phyloP scores from a whole-genome alignment of 2,329 filamentous ascomycete species.

The Fusarium haematococcum region DNA sequence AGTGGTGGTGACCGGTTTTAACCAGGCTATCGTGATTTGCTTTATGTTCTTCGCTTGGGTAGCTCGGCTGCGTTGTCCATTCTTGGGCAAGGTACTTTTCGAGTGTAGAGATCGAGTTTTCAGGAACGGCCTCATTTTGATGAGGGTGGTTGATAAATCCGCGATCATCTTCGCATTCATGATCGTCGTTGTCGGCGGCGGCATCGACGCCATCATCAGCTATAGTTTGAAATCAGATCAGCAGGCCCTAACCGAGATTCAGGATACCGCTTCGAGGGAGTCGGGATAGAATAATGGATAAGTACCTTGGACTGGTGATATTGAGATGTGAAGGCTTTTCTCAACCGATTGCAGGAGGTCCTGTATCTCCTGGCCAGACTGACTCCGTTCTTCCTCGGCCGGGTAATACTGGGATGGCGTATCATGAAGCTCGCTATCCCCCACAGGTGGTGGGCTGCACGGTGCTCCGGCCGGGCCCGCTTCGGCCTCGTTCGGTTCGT shows the following conservation, averaged over 20 bases:
- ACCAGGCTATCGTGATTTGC: not conserved
- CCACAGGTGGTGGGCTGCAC: not conserved
- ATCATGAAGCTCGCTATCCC: no score
- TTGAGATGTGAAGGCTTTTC: not conserved
- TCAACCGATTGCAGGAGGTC: not conserved
- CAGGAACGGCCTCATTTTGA: not conserved
- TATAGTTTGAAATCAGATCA: not conserved
- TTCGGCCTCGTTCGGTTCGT: not conserved
- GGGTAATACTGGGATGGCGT: no score
- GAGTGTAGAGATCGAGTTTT: not conserved
- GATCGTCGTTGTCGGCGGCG: not conserved
- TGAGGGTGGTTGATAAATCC: no score
- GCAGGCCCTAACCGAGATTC: not conserved
- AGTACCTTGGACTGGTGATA: not conserved
- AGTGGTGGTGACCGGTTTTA: not conserved
- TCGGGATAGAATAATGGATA: not conserved
- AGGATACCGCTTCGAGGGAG: not conserved
- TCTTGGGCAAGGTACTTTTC: not conserved
- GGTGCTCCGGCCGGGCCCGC: not conserved
- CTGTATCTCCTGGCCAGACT: no score
- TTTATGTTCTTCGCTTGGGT: not conserved
- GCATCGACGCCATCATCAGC: not conserved
- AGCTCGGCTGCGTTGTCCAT: not conserved
- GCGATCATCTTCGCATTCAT: not conserved
- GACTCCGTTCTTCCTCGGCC: no score